Percentiles rank a stretch among this genome's conserved stretches.
phyloP scores from a whole-genome alignment of 352 stramenopile genomes.

The Lagenidium giganteum region DNA sequence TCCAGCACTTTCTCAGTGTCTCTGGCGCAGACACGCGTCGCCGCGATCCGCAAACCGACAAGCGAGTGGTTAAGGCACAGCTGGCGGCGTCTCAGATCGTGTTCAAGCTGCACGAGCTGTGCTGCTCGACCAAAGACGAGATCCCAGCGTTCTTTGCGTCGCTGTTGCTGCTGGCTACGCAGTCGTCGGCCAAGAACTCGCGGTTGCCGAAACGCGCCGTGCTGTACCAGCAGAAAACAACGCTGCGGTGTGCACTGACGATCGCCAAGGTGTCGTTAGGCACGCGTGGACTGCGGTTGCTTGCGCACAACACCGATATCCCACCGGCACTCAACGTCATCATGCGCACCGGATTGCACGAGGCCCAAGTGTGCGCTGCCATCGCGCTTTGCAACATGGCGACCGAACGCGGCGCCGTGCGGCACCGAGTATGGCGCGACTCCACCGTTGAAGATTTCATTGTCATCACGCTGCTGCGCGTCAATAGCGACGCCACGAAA shows the following conservation, averaged over 20 bases:
- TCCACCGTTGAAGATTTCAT: slow-evolving; percentile 69
- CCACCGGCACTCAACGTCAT: slow-evolving; percentile 57
- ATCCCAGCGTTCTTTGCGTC: slow-evolving; percentile 37
- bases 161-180: slow-evolving; percentile 38
- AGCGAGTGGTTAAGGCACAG: slow-evolving; percentile 35
- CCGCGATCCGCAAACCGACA: slow-evolving; percentile 25
- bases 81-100: slow-evolving; percentile 35
- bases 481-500: slow-evolving; percentile 68
- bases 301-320: slow-evolving; percentile 35
- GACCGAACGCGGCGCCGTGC: slow-evolving; percentile 28
- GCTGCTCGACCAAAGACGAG: slow-evolving; percentile 19
- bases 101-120: slow-evolving; percentile 38
- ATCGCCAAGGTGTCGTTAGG: slow-evolving; percentile 45
- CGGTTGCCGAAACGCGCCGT: slow-evolving; percentile 26
- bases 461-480: slow-evolving; percentile 64
- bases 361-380: slow-evolving; percentile 67
- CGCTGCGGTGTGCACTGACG: slow-evolving; percentile 42
- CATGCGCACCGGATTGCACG: slow-evolving; percentile 66
- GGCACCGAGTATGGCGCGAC: slow-evolving; percentile 36
- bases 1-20: slow-evolving; percentile 45
- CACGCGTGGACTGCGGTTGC: slow-evolving; percentile 25
- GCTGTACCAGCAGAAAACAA: slow-evolving; percentile 31
- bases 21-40: slow-evolving; percentile 24
- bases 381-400: slow-evolving; percentile 72
- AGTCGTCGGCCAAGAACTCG: slow-evolving; percentile 36